These are phyloP conservation scores for Mariannaea sp. DNA, from an alignment of 2,329 filamentous ascomycete species.

Conservation along the genomic window DNA sequence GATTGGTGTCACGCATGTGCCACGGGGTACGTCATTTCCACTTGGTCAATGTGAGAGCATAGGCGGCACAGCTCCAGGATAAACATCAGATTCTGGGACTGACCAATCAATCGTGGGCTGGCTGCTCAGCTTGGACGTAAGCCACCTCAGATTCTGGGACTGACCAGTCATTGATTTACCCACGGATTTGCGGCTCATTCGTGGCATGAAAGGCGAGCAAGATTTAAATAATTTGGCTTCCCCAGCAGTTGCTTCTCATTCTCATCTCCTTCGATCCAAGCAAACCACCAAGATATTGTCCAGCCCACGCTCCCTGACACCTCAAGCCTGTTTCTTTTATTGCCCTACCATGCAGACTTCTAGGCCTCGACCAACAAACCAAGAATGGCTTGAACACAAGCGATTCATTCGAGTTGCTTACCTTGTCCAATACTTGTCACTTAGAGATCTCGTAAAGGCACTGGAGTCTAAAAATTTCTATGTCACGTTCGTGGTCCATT, in stretches of 20 bases:
- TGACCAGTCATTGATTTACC: neutral
- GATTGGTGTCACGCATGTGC: too few relatives aligned
- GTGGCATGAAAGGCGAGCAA: too few relatives aligned
- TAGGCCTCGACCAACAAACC: neutral
- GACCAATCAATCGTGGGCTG: too few relatives aligned
- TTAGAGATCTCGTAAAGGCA: neutral
- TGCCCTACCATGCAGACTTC: neutral
- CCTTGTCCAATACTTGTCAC: neutral
- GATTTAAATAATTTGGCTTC: neutral
- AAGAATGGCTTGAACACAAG: slow-evolving; percentile 9
- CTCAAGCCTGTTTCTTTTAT: neutral
- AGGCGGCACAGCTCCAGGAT: too few relatives aligned
- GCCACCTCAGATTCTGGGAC: slow-evolving; percentile 1
- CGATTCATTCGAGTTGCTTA: neutral
- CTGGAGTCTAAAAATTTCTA: neutral
- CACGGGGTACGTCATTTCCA: too few relatives aligned
- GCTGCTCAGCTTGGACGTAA: too few relatives aligned
- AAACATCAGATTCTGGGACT: neutral
- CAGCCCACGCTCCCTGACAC: too few relatives aligned
- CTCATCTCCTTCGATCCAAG: neutral
- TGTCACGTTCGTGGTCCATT: slow-evolving; percentile 1
- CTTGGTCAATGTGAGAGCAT: too few relatives aligned
- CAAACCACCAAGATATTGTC: too few relatives aligned
- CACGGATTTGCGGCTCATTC: too few relatives aligned
- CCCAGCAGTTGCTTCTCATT: neutral